A percentile compares a stretch with the other conserved stretches of the same genome.
Conservation (phyloP, 805 yeast genomes). For the Candida argentea region DNA sequence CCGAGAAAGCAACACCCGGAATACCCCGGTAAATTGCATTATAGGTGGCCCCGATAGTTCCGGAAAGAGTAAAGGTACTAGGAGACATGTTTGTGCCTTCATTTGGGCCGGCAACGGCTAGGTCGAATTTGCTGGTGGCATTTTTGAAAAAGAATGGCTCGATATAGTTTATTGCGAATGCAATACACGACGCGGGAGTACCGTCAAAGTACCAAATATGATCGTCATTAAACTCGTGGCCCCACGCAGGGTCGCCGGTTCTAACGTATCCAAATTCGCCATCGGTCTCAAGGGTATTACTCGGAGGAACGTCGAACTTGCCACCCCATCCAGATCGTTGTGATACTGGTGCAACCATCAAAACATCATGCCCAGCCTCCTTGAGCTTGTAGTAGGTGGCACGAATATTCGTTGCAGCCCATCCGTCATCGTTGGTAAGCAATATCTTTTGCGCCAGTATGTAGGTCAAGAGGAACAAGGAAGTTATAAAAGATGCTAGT, state of each 20-base stretch:
- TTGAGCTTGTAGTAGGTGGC: slow-evolving; percentile 16
- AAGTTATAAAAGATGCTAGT: too few species aligned
- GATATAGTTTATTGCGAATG: slow-evolving; percentile 38
- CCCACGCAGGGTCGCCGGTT: slow-evolving; percentile 46
- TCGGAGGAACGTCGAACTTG: slow-evolving; percentile 33
- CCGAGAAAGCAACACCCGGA: slow-evolving; percentile 43
- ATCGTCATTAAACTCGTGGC: slow-evolving; percentile 28
- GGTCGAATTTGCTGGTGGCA: slow-evolving; percentile 30
- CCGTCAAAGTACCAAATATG: slow-evolving; percentile 44
- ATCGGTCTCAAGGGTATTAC: slow-evolving; percentile 28
- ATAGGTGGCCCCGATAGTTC: slow-evolving; percentile 44
- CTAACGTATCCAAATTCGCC: slow-evolving; percentile 40
- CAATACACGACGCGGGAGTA: slow-evolving; percentile 45
- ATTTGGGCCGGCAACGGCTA: slow-evolving; percentile 44
- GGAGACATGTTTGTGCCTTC: slow-evolving; percentile 41
- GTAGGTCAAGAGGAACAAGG: too few species aligned
- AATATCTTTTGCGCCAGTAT: slow-evolving; percentile 12
- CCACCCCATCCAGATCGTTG: slow-evolving; percentile 50
- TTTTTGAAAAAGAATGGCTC: slow-evolving; percentile 33
- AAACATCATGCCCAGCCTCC: slow-evolving; percentile 39
- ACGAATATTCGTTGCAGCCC: slow-evolving; percentile 13
- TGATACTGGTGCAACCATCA: slow-evolving; percentile 41
- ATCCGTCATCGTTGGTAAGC: slow-evolving; percentile 13
- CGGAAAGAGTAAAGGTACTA: slow-evolving; percentile 32
- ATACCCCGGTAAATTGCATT: slow-evolving; percentile 37